Evolutionary conservation across 805 yeast genomes (phyloP).

Genomic region (Teunomyces lycoperdinae): DNA sequence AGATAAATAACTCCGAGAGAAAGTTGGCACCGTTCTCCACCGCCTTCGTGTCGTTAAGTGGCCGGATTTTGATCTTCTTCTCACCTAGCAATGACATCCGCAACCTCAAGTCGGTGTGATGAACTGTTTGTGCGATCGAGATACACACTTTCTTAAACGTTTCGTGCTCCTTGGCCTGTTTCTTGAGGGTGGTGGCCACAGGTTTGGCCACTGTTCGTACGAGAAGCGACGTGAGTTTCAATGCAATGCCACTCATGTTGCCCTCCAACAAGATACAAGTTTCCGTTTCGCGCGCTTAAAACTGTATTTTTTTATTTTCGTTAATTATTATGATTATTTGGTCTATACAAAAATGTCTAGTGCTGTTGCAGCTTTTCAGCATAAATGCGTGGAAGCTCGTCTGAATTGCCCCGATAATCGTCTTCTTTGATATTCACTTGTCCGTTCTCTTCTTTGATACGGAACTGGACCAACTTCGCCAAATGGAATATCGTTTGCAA

Average conservation of each 20-base stretch:
- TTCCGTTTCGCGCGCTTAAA: not conserved
- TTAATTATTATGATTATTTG: not conserved
- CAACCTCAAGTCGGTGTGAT: conserved; percentile 59
- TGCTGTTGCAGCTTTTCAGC: conserved; percentile 4
- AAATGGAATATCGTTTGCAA: conserved; percentile 57
- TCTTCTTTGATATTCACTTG: conserved; percentile 23
- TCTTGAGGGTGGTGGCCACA: conserved; percentile 64
- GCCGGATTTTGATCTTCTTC: conserved; percentile 56
- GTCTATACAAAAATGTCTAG: not conserved
- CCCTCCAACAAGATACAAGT: not conserved
- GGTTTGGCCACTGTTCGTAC: conserved; percentile 80
- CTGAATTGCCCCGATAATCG: conserved; percentile 18
- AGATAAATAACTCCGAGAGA: conserved; percentile 72
- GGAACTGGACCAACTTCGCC: conserved; percentile 59
- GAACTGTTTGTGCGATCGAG: conserved; percentile 67
- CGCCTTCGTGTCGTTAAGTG: conserved; percentile 78
- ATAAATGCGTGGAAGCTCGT: conserved; percentile 18
- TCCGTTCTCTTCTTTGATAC: conserved; percentile 57
- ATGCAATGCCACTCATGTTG: conserved; percentile 71
- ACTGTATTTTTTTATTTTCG: not conserved
- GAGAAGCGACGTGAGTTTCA: conserved; percentile 68
- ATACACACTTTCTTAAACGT: conserved; percentile 62
- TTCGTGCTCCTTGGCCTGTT: conserved; percentile 73
- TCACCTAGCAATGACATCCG: conserved; percentile 61
- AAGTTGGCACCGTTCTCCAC: conserved; percentile 79